Percentiles rank a stretch among this genome's conserved stretches.
Conservation (phyloP, 768 basidiomycete genomes). For the Suillus ampliporus region DNA sequence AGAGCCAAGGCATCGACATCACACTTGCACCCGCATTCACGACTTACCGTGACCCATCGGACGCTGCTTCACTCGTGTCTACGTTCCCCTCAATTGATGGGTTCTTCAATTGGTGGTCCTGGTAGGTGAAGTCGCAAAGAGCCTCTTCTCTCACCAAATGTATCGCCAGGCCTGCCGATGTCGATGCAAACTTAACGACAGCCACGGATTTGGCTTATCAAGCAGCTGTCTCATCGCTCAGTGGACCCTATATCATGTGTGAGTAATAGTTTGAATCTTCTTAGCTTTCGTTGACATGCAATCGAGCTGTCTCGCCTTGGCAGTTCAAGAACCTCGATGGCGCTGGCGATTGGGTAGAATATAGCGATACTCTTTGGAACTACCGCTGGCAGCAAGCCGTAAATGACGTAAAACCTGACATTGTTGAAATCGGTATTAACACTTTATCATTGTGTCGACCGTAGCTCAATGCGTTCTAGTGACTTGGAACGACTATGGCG, state of each 20-base stretch:
- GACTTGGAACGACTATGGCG: conserved; percentile 30
- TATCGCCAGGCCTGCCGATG: conserved; percentile 25
- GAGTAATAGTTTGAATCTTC: conserved; percentile 1
- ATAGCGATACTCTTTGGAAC: conserved; percentile 32
- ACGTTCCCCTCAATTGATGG: conserved; percentile 33
- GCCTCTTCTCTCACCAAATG: conserved; percentile 10
- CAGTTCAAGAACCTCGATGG: conserved; percentile 27
- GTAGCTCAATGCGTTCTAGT: conserved; percentile 22
- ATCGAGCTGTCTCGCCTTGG: conserved; percentile 27
- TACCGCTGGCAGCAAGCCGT: conserved; percentile 35
- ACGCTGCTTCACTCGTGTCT: conserved; percentile 24
- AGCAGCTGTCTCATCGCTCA: conserved; percentile 22
- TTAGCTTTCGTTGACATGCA: not conserved
- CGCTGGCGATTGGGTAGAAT: conserved; percentile 28
- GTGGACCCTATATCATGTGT: conserved; percentile 38
- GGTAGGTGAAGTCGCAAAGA: conserved; percentile 21
- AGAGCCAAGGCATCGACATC: conserved; percentile 32
- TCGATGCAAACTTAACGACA: conserved; percentile 25
- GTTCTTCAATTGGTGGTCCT: conserved; percentile 44
- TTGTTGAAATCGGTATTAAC: conserved; percentile 31
- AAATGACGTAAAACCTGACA: conserved; percentile 28
- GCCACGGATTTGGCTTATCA: conserved; percentile 35
- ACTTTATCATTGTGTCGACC: not conserved
- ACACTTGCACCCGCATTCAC: conserved; percentile 39
- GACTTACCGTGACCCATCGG: conserved; percentile 29